Base-by-base conservation (phyloP, 345 rosid genomes). In the Camelina laxa region DNA sequence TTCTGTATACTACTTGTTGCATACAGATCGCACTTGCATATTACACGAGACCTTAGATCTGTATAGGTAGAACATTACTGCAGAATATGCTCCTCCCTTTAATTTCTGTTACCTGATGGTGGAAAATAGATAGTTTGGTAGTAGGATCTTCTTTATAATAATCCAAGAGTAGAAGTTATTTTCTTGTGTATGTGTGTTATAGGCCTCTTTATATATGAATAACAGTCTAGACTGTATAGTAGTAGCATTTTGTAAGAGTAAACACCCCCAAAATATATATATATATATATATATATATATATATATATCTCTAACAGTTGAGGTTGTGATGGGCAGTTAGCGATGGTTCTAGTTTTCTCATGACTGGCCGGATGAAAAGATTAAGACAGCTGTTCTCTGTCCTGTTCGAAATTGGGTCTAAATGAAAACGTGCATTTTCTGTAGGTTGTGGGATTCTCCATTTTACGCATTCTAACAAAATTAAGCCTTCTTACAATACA, bases 401-500 rank as follows among this genome's bases (percentile, higher is more conserved):
- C 11, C 36, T 42, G 55, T 63, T 72, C 2, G 5, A 71, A 60
- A 60, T 1, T 2, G 44, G 15, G 10, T 51, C 76, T 72, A 17
- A 45, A 47, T n/a, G 47, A 65, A 64, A 71, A 21, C 7, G 12
- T 57, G 54, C 48, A 57, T 58, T 65, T 76, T 42, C 5, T 54
- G 57, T 69, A 61, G 51, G 45, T 24, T 48, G 76, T 48, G 76
- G 60, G 71, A 65, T 70, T 70, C 17, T 50, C 62, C 48, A 19
- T 77, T 24, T 38, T 55, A 63, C 11, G 36, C 70, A 70, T 69
- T 70, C 27, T 78, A 65, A 65, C 72, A 47, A 31, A 67, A 63
- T 79, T 56, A 69, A 61, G 67, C 49, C 53, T 22, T 81, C 38
- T 72, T 53, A 60, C 78, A 74, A 45, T 82, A 72, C 88, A 94